Evolutionary conservation across 2,329 filamentous ascomycete species (phyloP), one percentile per base, ranked within the genome.

Genomic region (Penicillium italicum): DNA sequence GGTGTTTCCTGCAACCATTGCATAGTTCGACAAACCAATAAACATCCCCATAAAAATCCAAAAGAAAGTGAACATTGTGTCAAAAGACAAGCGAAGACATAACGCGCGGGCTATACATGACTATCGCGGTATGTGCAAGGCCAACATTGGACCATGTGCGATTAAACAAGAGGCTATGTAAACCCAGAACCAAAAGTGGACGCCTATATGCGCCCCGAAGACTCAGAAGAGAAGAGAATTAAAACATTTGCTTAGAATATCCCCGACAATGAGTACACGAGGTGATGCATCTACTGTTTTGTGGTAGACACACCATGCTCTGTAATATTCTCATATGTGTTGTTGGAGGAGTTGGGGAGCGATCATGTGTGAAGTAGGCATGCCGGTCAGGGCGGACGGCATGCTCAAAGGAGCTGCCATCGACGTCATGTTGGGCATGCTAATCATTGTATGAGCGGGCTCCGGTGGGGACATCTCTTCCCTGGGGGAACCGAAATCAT

Each of bases 401-500:
- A 74, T 70, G 26, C 59, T 62, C 66, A 72, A 70, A 22, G 70
- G 58, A 16, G 71, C 62, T 37, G 71, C 63, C 71, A 76, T 74
- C 26, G 72, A 66, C 7, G 71, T 69, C 64, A 75, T 66, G 36
- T 61, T 58, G 10, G 69, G 58, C 65, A 74, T 70, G 61, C 66
- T 70, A 26, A 72, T 62, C 58, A 74, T 66, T 50, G 59, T 61
- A 40, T 69, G 65, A 20, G 71, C 52, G 34, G 66, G 68, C n/a
- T 67, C 68, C 6, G 69, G 66, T 14, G 66, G 85, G 16, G 90
- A 88, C 12, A 89, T 91, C 18, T 88, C 85, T 61, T 92, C 89
- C 61, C 91, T 90, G 28, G 92, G 82, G 37, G 90, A 87, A 50
- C 88, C 88, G 53, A 93, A 85, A 30, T 92, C 89, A 64, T 94